Evolutionary conservation across 2,329 filamentous ascomycete species (phyloP).

Genomic region (Cordyceps militaris): DNA sequence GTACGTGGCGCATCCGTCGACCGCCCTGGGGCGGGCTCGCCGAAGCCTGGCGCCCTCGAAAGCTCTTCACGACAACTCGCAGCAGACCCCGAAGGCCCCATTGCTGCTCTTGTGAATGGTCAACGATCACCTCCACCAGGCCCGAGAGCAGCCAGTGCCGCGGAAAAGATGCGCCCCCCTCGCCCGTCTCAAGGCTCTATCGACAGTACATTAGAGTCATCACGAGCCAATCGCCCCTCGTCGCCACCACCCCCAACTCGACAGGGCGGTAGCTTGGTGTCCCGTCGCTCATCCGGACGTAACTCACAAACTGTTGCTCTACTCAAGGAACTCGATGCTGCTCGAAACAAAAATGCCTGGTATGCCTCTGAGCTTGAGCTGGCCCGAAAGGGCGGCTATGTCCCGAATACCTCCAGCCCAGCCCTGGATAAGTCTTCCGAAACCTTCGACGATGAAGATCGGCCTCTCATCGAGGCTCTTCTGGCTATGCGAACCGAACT

Average conservation of each 20-base stretch:
- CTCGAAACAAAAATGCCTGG: constrained; percentile 88
- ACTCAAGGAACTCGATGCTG: constrained; percentile 77
- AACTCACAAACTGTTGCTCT: constrained; percentile 65
- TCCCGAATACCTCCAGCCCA: constrained; percentile 62
- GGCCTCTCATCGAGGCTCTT: constrained; percentile 84
- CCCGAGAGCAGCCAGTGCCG: constrained; percentile 26
- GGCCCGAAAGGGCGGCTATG: constrained; percentile 83
- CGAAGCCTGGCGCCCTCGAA: not conserved
- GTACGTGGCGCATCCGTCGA: constrained; percentile 45
- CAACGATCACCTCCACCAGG: constrained; percentile 54
- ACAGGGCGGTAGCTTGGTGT: constrained; percentile 51
- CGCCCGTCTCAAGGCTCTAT: constrained; percentile 45
- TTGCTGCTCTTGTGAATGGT: constrained; percentile 34
- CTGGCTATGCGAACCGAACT: constrained; percentile 86
- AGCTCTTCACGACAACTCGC: not conserved
- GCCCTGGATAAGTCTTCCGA: constrained; percentile 70
- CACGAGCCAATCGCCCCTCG: constrained; percentile 38
- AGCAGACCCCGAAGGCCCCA: not conserved
- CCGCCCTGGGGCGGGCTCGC: constrained; percentile 24
- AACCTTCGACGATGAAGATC: constrained; percentile 84
- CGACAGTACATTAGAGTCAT: constrained; percentile 59
- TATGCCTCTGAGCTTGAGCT: constrained; percentile 91
- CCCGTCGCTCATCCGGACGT: constrained; percentile 52
- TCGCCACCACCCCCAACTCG: constrained; percentile 54
- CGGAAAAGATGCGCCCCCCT: constrained; percentile 37